Evolutionary conservation across 73 alveolate genomes (phyloP), one percentile per base, ranked within the genome.

Genomic region (Symbiodinium pilosum): DNA sequence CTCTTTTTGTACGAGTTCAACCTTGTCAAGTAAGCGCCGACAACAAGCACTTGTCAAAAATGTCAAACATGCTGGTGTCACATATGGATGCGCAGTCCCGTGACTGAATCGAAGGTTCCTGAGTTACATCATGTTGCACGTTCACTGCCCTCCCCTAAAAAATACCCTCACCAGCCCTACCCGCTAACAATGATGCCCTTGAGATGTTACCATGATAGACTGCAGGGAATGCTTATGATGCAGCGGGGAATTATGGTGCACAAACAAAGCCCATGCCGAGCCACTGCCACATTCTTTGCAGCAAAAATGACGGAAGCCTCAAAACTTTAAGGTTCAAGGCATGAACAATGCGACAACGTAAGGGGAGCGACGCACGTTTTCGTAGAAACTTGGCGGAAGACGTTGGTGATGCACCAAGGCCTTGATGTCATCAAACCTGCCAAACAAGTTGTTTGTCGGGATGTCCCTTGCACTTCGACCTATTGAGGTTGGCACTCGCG

Each of bases 321-420:
- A 26, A 11, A 0, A n/a, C n/a, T n/a, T n/a, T n/a, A n/a, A n/a
- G n/a, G n/a, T n/a, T n/a, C 28, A n/a, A 28, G 84, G 47, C 77
- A 18, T 28, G 32, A 8, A 28, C 36, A 21, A 0, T n/a, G n/a
- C n/a, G n/a, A n/a, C n/a, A n/a, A n/a, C n/a, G n/a, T n/a, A n/a
- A n/a, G n/a, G n/a, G 30, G 56, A 41, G 75, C 34, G 34, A 39
- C 75, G 14, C 28, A 26, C 36, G 71, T 64, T 54, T 30, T 21
- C 71, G 26, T 5, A 5, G 92, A 36, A 75, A 9, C 26, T 20
- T 0, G 64, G 95, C 71, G 16, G 28, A 86, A 11, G 26, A 40
- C 95, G 95, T 39, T 88, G 95, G 68, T 88, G 95, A 40, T 64
- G 95, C 73, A 64, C 73, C 95, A 88, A 28, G 28, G 95, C 36